A percentile compares a stretch with the other conserved stretches of the same genome.
phyloP scores from a whole-genome alignment of 148 eudicot species.

The Oxyria digyna region DNA sequence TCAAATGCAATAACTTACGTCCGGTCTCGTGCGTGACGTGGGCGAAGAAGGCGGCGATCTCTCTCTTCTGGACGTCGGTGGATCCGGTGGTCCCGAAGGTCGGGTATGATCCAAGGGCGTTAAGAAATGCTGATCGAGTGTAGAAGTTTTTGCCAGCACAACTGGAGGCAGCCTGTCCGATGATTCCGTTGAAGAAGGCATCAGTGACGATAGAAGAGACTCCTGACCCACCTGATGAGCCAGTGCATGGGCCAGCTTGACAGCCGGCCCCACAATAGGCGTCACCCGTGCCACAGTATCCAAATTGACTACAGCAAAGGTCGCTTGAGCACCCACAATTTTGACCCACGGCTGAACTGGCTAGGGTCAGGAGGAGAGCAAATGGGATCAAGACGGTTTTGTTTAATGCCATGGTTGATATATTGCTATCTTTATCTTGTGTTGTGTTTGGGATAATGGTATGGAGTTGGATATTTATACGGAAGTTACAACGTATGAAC shows the following conservation, averaged over 20 bases:
- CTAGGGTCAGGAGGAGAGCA: background rate
- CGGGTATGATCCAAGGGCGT: slow-evolving; percentile 10
- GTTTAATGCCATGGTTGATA: background rate
- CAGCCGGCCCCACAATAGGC: slow-evolving; percentile 11
- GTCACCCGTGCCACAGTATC: slow-evolving; percentile 5
- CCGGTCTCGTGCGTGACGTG: slow-evolving; percentile 27
- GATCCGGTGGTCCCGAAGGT: slow-evolving; percentile 17
- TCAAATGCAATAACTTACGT: slow-evolving; percentile 11
- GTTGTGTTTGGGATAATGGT: too few relatives aligned
- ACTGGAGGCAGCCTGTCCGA: background rate
- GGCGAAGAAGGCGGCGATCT: slow-evolving; percentile 26
- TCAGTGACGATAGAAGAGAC: slow-evolving; percentile 16
- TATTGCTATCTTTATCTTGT: too few relatives aligned
- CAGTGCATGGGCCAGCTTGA: slow-evolving; percentile 7
- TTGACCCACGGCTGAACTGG: background rate
- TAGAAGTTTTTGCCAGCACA: slow-evolving; percentile 5
- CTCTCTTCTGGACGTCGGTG: slow-evolving; percentile 16
- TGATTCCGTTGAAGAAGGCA: background rate
- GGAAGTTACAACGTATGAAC: too few relatives aligned
- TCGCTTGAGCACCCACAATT: slow-evolving; percentile 1
- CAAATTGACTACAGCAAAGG: slow-evolving; percentile 8
- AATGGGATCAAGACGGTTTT: background rate
- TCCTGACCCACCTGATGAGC: background rate
- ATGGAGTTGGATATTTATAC: too few relatives aligned
- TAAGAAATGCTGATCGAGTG: slow-evolving; percentile 14